These are phyloP conservation scores for Panaeolus cyanescens DNA, from an alignment of 768 basidiomycete species.

Conservation along the genomic window DNA sequence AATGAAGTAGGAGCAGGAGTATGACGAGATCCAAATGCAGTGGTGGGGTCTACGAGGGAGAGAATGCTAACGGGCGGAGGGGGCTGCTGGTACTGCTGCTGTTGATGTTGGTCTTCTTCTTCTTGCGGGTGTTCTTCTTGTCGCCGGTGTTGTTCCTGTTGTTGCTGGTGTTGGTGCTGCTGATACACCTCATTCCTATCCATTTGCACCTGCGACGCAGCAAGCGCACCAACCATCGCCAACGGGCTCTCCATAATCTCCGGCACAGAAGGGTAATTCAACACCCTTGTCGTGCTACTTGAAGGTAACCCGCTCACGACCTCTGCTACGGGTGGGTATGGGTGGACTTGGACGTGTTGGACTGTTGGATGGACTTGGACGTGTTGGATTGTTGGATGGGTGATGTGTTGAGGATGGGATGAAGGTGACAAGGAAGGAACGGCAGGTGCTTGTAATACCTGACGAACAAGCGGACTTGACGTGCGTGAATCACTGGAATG, in stretches of 20 bases:
- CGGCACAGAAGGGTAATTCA: not conserved
- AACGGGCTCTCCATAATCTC: not conserved
- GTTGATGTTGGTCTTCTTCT: slow-evolving; percentile 1
- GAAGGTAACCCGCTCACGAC: too few species aligned
- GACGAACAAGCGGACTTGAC: not conserved
- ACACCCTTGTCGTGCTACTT: too few species aligned
- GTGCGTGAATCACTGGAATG: not conserved
- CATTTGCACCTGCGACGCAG: too few species aligned
- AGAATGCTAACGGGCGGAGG: not conserved
- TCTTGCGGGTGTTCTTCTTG: not conserved
- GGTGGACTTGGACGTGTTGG: too few species aligned
- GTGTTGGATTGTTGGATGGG: too few species aligned
- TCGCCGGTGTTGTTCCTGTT: not conserved
- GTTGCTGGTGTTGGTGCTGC: too few species aligned
- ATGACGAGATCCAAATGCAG: slow-evolving; percentile 17
- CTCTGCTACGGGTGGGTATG: too few species aligned
- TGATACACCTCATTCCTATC: not conserved
- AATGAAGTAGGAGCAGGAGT: slow-evolving; percentile 53
- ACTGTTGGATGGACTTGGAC: too few species aligned
- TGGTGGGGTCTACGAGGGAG: not conserved
- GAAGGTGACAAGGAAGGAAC: too few species aligned
- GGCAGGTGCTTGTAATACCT: too few species aligned
- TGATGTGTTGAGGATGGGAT: too few species aligned
- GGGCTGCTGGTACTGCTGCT: not conserved
- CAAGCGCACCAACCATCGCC: not conserved